These are phyloP conservation scores for Coemansia pectinata DNA, from an alignment of 192 early-diverging fungal genomes.

Conservation along the genomic window DNA sequence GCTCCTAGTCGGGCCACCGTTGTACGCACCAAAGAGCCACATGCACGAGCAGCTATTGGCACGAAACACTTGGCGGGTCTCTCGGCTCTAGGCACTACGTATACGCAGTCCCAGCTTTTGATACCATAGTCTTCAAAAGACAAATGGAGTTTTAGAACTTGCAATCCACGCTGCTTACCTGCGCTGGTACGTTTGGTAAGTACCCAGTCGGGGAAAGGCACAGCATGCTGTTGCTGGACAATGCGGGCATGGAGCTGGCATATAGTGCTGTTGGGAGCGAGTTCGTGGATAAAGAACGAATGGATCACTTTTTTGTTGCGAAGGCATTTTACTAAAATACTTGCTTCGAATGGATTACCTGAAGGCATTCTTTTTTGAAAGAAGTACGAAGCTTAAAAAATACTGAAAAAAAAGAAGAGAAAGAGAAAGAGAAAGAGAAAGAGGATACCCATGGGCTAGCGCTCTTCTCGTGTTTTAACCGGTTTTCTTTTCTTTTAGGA, in stretches of 20 bases:
- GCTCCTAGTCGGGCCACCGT: background rate
- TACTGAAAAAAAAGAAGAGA: background rate
- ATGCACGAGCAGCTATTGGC: background rate
- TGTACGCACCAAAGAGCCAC: background rate
- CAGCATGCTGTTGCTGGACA: background rate
- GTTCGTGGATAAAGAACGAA: conserved; percentile 40
- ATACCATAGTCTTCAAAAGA: conserved; percentile 26
- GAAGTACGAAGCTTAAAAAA: background rate
- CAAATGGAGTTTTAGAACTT: background rate
- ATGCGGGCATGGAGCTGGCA: conserved; percentile 15
- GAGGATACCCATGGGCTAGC: no score
- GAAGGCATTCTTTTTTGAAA: conserved; percentile 9
- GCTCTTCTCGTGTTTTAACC: no score
- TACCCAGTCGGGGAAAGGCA: conserved; percentile 18
- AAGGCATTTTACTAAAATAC: conserved; percentile 20
- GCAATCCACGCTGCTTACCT: background rate
- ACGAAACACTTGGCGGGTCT: background rate
- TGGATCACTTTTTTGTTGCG: background rate
- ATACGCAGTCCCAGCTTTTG: conserved; percentile 29
- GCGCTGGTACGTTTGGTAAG: conserved; percentile 1
- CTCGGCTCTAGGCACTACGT: conserved; percentile 9
- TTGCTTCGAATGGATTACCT: conserved; percentile 34
- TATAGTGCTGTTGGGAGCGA: conserved; percentile 28
- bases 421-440: background rate
- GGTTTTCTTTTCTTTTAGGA: background rate